phyloP scores from a whole-genome alignment of 164 flowering plant species.

The Hamamelis virginiana region DNA sequence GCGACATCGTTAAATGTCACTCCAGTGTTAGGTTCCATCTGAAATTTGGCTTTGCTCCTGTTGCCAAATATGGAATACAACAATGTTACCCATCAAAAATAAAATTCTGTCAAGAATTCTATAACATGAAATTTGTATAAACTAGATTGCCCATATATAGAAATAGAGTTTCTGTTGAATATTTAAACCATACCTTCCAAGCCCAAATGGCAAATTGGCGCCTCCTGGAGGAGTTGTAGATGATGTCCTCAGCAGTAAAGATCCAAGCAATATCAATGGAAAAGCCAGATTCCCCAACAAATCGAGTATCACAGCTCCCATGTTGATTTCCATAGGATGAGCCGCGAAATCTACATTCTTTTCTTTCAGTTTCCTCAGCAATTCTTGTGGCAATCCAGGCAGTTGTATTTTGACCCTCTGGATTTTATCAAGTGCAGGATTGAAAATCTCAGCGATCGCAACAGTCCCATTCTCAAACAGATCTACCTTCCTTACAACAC shows the following conservation, averaged over 20 bases:
- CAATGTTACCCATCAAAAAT: too few relatives aligned
- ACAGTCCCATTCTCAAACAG: slow-evolving; percentile 61
- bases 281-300: slow-evolving; percentile 61
- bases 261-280: slow-evolving; percentile 55
- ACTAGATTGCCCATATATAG: too few relatives aligned
- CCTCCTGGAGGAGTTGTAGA: slow-evolving; percentile 39
- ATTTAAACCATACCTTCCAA: slow-evolving; percentile 48
- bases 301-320: slow-evolving; percentile 43
- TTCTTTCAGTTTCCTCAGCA: slow-evolving; percentile 60
- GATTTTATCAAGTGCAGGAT: slow-evolving; percentile 47
- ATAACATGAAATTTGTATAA: too few relatives aligned
- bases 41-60: slow-evolving; percentile 68
- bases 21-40: slow-evolving; percentile 77
- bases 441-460: slow-evolving; percentile 63
- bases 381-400: slow-evolving; percentile 55
- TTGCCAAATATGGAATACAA: not conserved
- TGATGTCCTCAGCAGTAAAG: slow-evolving; percentile 31
- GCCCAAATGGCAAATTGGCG: slow-evolving; percentile 59
- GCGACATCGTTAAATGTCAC: slow-evolving; percentile 82
- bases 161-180: too few relatives aligned
- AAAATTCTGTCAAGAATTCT: too few relatives aligned
- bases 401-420: slow-evolving; percentile 69
- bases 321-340: slow-evolving; percentile 44
- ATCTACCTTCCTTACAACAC: slow-evolving; percentile 62
- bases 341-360: slow-evolving; percentile 72